Evolutionary conservation across 2,329 filamentous ascomycete species (phyloP).

Genomic region (Penicillium polonicum): DNA sequence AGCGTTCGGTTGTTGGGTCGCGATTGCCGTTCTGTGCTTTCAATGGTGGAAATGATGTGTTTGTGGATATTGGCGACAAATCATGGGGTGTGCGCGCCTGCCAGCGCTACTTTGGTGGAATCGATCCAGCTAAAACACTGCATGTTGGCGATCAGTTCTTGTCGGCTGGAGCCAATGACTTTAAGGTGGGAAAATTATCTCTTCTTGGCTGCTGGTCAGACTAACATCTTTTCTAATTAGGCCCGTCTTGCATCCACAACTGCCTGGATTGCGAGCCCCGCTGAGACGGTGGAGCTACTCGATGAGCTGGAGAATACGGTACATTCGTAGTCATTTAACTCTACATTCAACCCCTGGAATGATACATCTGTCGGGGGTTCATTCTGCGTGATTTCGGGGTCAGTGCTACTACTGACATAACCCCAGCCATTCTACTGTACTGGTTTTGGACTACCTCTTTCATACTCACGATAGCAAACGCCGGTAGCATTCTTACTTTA

Average conservation of each 20-base stretch:
- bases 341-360: neutral
- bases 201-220: neutral
- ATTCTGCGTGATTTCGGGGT: neutral
- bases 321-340: neutral
- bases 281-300: slow-evolving; percentile 83
- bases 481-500: neutral
- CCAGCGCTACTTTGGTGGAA: slow-evolving; percentile 80
- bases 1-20: slow-evolving; percentile 69
- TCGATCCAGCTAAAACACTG: slow-evolving; percentile 75
- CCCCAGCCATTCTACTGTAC: neutral
- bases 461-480: neutral
- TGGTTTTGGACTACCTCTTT: neutral
- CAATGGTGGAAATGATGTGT: slow-evolving; percentile 95
- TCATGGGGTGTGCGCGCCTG: slow-evolving; percentile 92
- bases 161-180: slow-evolving; percentile 93
- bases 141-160: slow-evolving; percentile 97
- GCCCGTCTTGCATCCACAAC: slow-evolving; percentile 88
- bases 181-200: slow-evolving; percentile 61
- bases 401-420: neutral
- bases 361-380: neutral
- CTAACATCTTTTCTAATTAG: slow-evolving; percentile 25
- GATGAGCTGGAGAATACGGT: slow-evolving; percentile 62
- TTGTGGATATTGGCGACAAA: slow-evolving; percentile 98
- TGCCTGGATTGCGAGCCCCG: slow-evolving; percentile 92
- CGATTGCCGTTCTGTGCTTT: slow-evolving; percentile 91